These are phyloP conservation scores for Cajanus cajan DNA, from an alignment of 306 rosid genomes.

Conservation along the genomic window DNA sequence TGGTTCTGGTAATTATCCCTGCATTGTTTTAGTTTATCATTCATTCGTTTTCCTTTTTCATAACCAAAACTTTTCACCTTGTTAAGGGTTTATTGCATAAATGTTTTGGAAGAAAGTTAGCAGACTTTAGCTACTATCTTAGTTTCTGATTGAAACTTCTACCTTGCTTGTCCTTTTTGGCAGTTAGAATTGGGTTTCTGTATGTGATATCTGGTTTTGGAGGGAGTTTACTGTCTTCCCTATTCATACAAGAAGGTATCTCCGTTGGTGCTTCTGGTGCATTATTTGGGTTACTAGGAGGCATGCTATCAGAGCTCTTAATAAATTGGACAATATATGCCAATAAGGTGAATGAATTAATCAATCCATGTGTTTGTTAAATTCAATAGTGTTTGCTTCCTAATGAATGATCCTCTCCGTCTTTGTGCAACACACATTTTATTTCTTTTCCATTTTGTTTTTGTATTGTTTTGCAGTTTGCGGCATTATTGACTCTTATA, in stretches of 20 bases:
- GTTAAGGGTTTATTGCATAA: constrained; percentile 1
- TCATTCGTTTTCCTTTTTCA: not conserved
- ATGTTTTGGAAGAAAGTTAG: constrained; percentile 10
- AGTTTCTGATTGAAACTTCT: constrained; percentile 20
- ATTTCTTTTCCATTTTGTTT: constrained; percentile 5
- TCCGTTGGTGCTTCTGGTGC: constrained; percentile 98
- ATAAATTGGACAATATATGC: constrained; percentile 86
- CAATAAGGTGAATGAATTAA: constrained; percentile 61
- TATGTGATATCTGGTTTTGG: constrained; percentile 81
- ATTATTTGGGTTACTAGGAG: constrained; percentile 82
- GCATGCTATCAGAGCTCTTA: constrained; percentile 84
- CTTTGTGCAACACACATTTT: constrained; percentile 17
- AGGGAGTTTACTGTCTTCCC: constrained; percentile 74
- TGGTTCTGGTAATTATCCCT: constrained; percentile 40
- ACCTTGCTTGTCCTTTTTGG: constrained; percentile 17
- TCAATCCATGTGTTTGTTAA: not conserved
- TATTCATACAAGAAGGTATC: constrained; percentile 60
- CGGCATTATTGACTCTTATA: constrained; percentile 64
- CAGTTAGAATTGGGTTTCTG: constrained; percentile 69
- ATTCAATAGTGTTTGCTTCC: not conserved
- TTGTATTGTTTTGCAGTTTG: constrained; percentile 49
- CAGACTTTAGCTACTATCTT: not conserved
- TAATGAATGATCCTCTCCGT: constrained; percentile 8
- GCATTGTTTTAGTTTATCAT: constrained; percentile 15
- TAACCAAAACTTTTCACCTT: not conserved